A percentile compares a stretch with the other conserved stretches of the same genome.
Conservation (phyloP, 192 early-diverging fungal genomes). For the Backusella sp. region DNA sequence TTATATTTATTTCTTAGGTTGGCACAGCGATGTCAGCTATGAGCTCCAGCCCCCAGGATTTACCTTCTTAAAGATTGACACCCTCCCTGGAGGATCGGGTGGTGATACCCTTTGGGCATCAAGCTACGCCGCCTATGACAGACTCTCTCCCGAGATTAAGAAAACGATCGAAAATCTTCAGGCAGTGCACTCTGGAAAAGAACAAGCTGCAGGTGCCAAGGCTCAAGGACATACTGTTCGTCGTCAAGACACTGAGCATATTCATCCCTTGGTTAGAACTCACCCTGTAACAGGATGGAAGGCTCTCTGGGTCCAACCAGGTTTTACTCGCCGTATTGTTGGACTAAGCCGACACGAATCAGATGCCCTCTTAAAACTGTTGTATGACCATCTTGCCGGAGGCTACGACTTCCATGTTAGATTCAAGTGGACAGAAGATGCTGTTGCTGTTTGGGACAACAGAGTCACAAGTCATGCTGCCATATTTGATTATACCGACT, state of each 20-base stretch:
- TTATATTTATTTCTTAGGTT: conserved; percentile 18
- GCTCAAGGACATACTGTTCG: conserved; percentile 20
- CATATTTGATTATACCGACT: conserved; percentile 27
- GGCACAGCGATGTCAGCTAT: conserved; percentile 59
- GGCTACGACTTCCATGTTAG: conserved; percentile 50
- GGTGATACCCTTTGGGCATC: conserved; percentile 62
- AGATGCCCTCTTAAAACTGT: conserved; percentile 44
- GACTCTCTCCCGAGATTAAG: conserved; percentile 54
- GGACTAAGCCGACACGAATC: conserved; percentile 46
- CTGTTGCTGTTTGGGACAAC: conserved; percentile 54
- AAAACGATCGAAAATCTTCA: conserved; percentile 56
- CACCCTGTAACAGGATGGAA: conserved; percentile 65
- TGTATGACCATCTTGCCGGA: conserved; percentile 43
- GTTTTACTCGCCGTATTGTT: conserved; percentile 53
- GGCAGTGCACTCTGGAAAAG: conserved; percentile 45
- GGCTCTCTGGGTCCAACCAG: conserved; percentile 53
- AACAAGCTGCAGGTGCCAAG: conserved; percentile 22
- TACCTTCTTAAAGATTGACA: conserved; percentile 52
- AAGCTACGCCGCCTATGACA: conserved; percentile 60
- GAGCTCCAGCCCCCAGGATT: conserved; percentile 54
- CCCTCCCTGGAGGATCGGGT: conserved; percentile 40
- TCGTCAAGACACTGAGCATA: conserved; percentile 11
- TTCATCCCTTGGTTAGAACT: conserved; percentile 48
- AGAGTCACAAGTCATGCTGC: conserved; percentile 37
- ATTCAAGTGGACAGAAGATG: conserved; percentile 45